Evolutionary conservation across 1,284 basidiomycete genomes (phyloP), one percentile per base, ranked within the genome.

Genomic region (Earliella scabrosa): DNA sequence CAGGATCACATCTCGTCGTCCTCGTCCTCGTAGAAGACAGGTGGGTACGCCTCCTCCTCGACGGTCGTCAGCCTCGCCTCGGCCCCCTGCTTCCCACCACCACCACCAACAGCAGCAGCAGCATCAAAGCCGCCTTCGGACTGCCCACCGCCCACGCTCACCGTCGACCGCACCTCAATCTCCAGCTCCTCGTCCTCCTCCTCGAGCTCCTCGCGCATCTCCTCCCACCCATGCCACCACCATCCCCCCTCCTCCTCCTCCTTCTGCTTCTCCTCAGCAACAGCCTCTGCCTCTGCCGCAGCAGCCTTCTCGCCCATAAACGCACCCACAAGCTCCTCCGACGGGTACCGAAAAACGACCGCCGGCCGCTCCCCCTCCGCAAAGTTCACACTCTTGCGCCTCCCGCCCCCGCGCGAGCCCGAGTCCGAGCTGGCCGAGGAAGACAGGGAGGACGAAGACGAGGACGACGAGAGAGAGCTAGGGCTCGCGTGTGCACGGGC

Each of bases 181-280:
- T 45, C 21, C 43, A 34, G 32, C 35, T 40, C 36, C 24, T 13
- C 46, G 21, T 35, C 34, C 40, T 52, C 48, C 26, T 23, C 45
- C n/a, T 57, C 52, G 36, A 23, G n/a, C 23, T 48, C 53, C 46
- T 55, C 61, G 29, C 50, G 38, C 48, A 52, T 46, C 61, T 66
- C 65, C 59, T 64, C 66, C 66, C 66, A 67, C 3, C 66, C 65
- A 10, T 56, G 60, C 64, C 63, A 64, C 64, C 63, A 67, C 66
- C 64, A 65, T 46, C 64, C 61, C 26, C 51, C 56, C 9, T 55
- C 55, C 1, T 51, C 52, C 26, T 58, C 57, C n/a, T 45, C 13
- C 14, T 31, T 31, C 29, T 31, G 6, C 29, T 7, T 36, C 50
- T 41, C 44, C 18, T 32, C 43, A 14, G 23, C 18, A 20, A 24